Evolutionary conservation across 225 moss, liverwort and hornwort genomes (phyloP), one percentile per base, ranked within the genome.

Genomic region (Pseudisothecium myosuroides): DNA sequence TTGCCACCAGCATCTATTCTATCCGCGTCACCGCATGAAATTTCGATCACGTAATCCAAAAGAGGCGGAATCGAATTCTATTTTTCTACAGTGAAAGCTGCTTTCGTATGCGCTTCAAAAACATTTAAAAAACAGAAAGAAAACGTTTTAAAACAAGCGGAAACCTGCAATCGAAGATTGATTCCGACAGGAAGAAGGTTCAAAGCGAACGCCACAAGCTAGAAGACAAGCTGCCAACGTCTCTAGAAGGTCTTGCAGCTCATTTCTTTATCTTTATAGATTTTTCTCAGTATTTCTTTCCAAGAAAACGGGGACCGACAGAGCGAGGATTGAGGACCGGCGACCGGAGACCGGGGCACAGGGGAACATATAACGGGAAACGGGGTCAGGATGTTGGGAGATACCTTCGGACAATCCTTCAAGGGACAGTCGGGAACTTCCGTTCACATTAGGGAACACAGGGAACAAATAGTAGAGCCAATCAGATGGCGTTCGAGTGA

Each of bases 391-490:
- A 63, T 55, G 77, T 13, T 60, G 43, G 76, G 74, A 84, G 87
- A 89, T 87, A 11, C 87, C 84, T 87, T 76, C 88, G 88, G 92
- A 90, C 85, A 81, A 89, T 87, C 84, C 91, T 59, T 29, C 27
- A 12, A 2, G 21, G 8, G 27, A 8, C 52, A 6, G 8, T 29
- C 13, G 79, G 49, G 87, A 89, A 77, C 62, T 6, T 50, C 32
- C 24, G 54, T 79, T 87, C 87, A 28, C 76, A n/a, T 0, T 0
- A 3, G 67, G 10, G 71, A 82, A 61, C 89, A 14, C 31, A 20
- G 41, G 11, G 56, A 66, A 66, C 81, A 28, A 24, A 9, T 2
- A 2, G 16, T 4, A 19, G 31, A 74, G 81, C 85, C 87, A 87
- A 82, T 85, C 50, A 66, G 62, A 4, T 10, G 88, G 18, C 7